Evolutionary conservation across 352 stramenopile genomes (phyloP).

Genomic region (Phytophthora citricola): DNA sequence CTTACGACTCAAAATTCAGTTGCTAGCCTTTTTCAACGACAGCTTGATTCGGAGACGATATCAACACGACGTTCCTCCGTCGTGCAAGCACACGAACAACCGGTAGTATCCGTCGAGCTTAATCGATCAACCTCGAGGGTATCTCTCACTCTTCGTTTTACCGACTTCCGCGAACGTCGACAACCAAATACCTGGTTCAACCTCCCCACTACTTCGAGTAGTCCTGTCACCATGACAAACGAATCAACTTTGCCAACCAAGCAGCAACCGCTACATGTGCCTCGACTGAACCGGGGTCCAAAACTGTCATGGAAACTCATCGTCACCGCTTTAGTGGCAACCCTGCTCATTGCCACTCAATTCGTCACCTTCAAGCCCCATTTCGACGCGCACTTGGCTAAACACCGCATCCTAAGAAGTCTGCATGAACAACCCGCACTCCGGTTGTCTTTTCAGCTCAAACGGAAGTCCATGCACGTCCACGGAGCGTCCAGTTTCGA

Average conservation of each 20-base stretch:
- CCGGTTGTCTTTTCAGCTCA: constrained; percentile 39
- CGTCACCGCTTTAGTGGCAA: background rate
- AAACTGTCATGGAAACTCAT: constrained; percentile 12
- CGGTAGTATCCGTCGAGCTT: background rate
- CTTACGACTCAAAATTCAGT: background rate
- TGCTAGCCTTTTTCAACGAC: background rate
- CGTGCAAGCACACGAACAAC: constrained; percentile 8
- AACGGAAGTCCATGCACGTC: constrained; percentile 44
- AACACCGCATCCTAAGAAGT: constrained; percentile 37
- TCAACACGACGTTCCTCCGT: constrained; percentile 10
- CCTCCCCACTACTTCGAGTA: constrained; percentile 1
- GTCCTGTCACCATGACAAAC: constrained; percentile 6
- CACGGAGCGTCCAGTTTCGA: constrained; percentile 40
- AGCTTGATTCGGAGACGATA: constrained; percentile 6
- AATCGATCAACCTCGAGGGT: background rate
- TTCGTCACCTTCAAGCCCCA: constrained; percentile 31
- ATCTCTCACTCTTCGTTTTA: constrained; percentile 10
- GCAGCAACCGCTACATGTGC: background rate
- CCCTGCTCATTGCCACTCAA: constrained; percentile 13
- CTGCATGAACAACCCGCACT: constrained; percentile 30
- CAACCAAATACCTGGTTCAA: constrained; percentile 4
- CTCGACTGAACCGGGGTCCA: background rate
- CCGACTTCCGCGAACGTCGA: constrained; percentile 2
- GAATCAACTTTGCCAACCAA: constrained; percentile 1
- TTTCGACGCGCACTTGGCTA: constrained; percentile 34